Evolutionary conservation across 1,284 basidiomycete species (phyloP), one percentile per base, ranked within the genome.

Genomic region (Heterobasidion annosum): DNA sequence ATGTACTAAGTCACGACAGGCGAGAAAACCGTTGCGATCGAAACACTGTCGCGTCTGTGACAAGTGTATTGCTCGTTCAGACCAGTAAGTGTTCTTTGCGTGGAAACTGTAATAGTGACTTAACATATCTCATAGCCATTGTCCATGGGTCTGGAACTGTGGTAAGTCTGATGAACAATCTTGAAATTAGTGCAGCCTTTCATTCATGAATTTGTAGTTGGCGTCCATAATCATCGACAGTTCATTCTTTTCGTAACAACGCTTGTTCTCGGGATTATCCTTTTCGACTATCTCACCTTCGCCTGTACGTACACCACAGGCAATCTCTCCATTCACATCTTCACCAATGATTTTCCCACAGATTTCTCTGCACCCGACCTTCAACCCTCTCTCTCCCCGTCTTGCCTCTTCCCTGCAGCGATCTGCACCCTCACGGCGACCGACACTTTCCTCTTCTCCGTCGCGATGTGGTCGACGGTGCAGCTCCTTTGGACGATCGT

Each of bases 91-190:
- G 15, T n/a, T 43, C 37, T 40, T 15, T 44, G 37, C 12, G 34
- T 37, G 2, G 35, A n/a, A 50, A n/a, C 25, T 25, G 25, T 25
- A 25, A 25, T 25, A 25, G 48, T 19, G 35, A 32, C 25, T 1
- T 12, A 45, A 50, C 34, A 50, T 13, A 35, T 56, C 13, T 37
- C 35, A 13, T 56, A 94, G 91, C 64, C 95, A 98, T 65, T 98
- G 96, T 64, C 97, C 97, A 8, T 99, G 96, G 96, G 86, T 98
- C n/a, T 97, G 93, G 90, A 98, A 98, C 70, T 98, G 96, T 68
- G 85, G 91, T 92, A 66, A 45, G 87, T 73, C 3, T 19, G 8
- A 34, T 54, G n/a, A 50, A 42, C 45, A 40, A 15, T 40, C 3
- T 51, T 53, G 7, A 55, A 40, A 56, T 55, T 19, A 15, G 8